phyloP scores from a whole-genome alignment of 176 grass and related monocot species.

The Oryza coarctata region DNA sequence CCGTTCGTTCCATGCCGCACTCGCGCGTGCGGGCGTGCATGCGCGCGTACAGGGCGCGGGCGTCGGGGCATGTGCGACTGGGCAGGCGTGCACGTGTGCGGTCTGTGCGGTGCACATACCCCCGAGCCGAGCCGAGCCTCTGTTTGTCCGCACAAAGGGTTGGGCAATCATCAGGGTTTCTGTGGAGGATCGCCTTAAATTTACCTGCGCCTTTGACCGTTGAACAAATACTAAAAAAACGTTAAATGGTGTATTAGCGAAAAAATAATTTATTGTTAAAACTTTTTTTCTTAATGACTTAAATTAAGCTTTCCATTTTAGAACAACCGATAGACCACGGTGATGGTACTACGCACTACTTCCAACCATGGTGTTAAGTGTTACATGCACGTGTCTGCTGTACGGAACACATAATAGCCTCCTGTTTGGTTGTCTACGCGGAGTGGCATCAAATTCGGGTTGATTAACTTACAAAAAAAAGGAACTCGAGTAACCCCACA shows the following conservation, averaged over 20 bases:
- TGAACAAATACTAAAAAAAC: no score
- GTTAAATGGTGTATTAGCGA: no score
- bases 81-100: conserved; percentile 16
- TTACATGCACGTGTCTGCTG: background rate
- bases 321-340: no score
- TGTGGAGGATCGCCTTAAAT: background rate
- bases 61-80: background rate
- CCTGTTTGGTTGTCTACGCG: background rate
- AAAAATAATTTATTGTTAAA: no score
- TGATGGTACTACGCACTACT: no score
- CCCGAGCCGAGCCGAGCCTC: no score
- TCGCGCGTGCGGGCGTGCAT: background rate
- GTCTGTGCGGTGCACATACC: background rate
- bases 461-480: no score
- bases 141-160: no score
- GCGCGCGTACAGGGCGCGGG: background rate
- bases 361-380: background rate
- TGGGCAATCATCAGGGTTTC: background rate
- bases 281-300: no score
- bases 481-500: background rate
- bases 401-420: background rate
- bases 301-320: no score
- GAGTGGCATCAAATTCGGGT: background rate
- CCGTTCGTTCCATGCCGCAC: no score
- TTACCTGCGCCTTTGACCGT: background rate